Evolutionary conservation across 352 stramenopile species (phyloP).

Genomic region (Globisporangium yorkense): DNA sequence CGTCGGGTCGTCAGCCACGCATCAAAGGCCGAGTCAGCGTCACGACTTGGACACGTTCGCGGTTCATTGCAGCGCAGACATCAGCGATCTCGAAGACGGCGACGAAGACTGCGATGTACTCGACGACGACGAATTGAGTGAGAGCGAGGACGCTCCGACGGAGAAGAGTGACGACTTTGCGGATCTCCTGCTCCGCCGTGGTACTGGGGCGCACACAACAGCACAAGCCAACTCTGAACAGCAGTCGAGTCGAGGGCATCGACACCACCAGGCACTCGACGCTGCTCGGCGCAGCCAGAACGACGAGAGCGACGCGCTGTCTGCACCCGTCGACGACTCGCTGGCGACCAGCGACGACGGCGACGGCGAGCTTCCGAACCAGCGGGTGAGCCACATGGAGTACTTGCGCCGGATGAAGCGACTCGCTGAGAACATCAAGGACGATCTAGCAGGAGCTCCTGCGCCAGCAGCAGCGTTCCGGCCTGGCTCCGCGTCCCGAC

Average conservation of each 20-base stretch:
- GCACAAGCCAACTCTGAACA: not conserved
- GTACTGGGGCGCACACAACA: not conserved
- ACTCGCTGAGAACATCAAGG: constrained; percentile 56
- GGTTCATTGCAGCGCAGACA: not conserved
- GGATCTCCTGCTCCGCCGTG: constrained; percentile 6
- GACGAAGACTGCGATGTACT: constrained; percentile 41
- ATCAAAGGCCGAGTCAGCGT: not conserved
- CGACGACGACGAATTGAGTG: constrained; percentile 31
- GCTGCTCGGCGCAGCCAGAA: constrained; percentile 15
- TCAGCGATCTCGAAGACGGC: constrained; percentile 7
- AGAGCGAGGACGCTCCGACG: constrained; percentile 13
- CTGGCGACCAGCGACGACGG: constrained; percentile 16
- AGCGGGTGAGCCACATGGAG: constrained; percentile 62
- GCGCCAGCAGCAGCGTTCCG: not conserved
- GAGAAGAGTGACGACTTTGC: constrained; percentile 15
- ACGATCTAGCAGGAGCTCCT: constrained; percentile 29
- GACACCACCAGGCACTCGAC: constrained; percentile 26
- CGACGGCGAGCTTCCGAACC: constrained; percentile 38
- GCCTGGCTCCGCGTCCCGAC: not conserved
- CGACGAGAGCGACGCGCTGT: not conserved
- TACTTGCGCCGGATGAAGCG: constrained; percentile 66
- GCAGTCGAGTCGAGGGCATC: constrained; percentile 3
- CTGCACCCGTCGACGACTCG: not conserved
- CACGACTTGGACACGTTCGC: not conserved
- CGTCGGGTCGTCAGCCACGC: not conserved